Evolutionary conservation across 2,329 filamentous ascomycete species (phyloP).

Genomic region (Ophiognomonia clavigignenti-juglandacearum): DNA sequence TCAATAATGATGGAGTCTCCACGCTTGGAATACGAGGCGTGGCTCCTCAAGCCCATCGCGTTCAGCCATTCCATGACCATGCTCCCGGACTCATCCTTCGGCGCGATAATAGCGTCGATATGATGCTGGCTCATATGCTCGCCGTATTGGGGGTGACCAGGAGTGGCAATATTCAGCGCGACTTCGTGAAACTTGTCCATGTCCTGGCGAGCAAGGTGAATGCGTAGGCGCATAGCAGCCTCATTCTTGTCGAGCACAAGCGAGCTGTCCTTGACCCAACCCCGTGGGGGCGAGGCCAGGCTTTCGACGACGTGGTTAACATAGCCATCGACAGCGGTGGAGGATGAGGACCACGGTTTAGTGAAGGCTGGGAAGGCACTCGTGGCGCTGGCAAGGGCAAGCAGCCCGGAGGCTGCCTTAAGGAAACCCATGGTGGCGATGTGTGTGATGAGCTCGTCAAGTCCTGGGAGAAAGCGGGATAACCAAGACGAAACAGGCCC

Average conservation of each 20-base stretch:
- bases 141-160: constrained; percentile 20
- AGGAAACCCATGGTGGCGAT: constrained; percentile 4
- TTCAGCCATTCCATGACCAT: constrained; percentile 22
- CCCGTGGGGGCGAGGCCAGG: constrained; percentile 7
- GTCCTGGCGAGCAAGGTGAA: constrained; percentile 14
- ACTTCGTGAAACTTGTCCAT: constrained; percentile 15
- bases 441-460: background rate
- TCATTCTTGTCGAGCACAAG: constrained; percentile 11
- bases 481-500: background rate
- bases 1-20: constrained; percentile 37
- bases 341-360: background rate
- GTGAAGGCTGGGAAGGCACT: constrained; percentile 2
- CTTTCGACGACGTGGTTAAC: constrained; percentile 10
- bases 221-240: constrained; percentile 8
- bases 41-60: constrained; percentile 16
- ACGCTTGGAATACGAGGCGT: constrained; percentile 25
- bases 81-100: constrained; percentile 16
- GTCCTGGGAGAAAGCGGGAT: background rate
- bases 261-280: constrained; percentile 12
- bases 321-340: background rate
- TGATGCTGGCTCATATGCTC: constrained; percentile 20
- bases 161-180: constrained; percentile 19
- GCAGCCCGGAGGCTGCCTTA: constrained; percentile 4
- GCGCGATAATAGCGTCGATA: constrained; percentile 20
- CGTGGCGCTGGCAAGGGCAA: constrained; percentile 7